Evolutionary conservation across 2,329 filamentous ascomycete genomes (phyloP), one percentile per base, ranked within the genome.

Genomic region (Alternaria atra): DNA sequence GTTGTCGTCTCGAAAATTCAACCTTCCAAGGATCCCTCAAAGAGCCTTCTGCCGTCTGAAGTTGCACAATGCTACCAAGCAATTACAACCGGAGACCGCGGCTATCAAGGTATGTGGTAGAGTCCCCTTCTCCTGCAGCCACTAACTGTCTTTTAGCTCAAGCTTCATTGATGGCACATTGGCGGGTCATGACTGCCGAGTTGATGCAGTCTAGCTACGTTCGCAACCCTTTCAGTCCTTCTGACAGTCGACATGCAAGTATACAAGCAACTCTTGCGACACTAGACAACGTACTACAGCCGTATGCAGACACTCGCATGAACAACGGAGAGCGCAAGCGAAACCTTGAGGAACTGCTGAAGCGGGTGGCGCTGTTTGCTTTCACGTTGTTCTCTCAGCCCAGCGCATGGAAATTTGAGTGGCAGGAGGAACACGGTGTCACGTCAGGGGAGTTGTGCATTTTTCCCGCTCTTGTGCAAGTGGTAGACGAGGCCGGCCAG

Each of bases 351-450:
- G 74, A 77, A 55, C 70, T 80, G 1, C 53, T 78, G n/a, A 77
- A 76, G 48, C 70, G 75, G 5, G 71, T 72, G 3, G 75, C 75
- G 1, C 61, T 64, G 3, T 77, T 77, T 47, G 76, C 74, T n/a
- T 78, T 74, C 47, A 69, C 73, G 1, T 59, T 79, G 3, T 79
- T 80, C 56, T 75, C 73, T 7, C 77, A 80, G 58, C 76, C 73
- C 1, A 73, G 69, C 29, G 58, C 63, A 7, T 80, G 70, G 70
- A 59, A 67, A 6, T 77, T 79, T 25, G 76, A 78, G 30, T 79
- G 77, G 76, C 65, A 73, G 32, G 65, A 68, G 37, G 63, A 68
- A 3, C 55, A 68, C 10, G 57, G 52, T 20, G 65, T 67, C 9
- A 66, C 69, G 42, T 65, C 71, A 8, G 73, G 73, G 8, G 73